Conservation (phyloP, 1,139 yeast genomes). For the Wickerhamiella pararugosa region DNA sequence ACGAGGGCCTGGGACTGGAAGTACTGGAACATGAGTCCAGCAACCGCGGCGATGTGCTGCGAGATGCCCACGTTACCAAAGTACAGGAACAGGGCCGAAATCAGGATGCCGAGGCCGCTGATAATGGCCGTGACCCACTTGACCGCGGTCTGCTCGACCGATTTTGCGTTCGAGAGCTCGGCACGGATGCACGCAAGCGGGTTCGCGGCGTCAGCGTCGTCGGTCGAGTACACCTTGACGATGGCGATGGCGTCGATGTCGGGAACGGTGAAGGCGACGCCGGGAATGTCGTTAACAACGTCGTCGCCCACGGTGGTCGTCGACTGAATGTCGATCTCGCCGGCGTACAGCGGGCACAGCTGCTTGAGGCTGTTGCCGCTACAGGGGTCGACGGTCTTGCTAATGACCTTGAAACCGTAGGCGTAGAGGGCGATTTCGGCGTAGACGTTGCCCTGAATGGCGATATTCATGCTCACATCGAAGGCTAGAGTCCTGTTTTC, state of each 20-base stretch:
- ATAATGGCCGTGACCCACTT: constrained; percentile 97
- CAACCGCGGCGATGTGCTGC: constrained; percentile 90
- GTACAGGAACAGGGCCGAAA: constrained; percentile 76
- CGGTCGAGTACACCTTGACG: constrained; percentile 42
- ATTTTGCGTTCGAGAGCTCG: constrained; percentile 65
- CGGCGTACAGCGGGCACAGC: constrained; percentile 74
- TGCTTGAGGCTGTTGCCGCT: constrained; percentile 29
- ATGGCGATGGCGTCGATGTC: constrained; percentile 88
- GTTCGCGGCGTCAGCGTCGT: constrained; percentile 21
- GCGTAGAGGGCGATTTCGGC: constrained; percentile 60
- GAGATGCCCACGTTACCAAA: constrained; percentile 89
- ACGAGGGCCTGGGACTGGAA: constrained; percentile 89
- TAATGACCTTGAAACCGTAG: constrained; percentile 61
- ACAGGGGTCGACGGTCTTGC: constrained; percentile 52
- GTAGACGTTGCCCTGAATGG: constrained; percentile 56
- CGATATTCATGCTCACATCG: constrained; percentile 64
- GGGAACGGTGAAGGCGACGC: constrained; percentile 78
- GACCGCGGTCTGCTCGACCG: constrained; percentile 87
- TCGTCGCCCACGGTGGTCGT: constrained; percentile 32
- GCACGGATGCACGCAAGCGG: constrained; percentile 82
- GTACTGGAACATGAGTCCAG: constrained; percentile 78
- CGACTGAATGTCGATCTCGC: constrained; percentile 63
- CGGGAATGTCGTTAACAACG: constrained; percentile 48
- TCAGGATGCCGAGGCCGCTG: constrained; percentile 75
- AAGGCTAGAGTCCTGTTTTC: constrained; percentile 46